These are phyloP conservation scores for Oryza glaberrima DNA, from an alignment of 176 grass and related monocot species.

Conservation along the genomic window DNA sequence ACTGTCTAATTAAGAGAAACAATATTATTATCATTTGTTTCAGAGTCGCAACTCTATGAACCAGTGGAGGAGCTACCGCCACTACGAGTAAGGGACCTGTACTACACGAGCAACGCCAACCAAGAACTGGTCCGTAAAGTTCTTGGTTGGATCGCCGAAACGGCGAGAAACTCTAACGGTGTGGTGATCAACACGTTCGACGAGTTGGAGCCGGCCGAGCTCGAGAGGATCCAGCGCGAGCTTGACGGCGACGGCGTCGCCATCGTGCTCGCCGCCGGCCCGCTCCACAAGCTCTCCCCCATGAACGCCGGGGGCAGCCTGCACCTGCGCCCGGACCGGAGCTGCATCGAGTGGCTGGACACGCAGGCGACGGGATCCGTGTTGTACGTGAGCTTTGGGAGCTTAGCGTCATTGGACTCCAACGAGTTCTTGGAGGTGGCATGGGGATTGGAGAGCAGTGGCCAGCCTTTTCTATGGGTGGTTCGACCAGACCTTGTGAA, in stretches of 20 bases:
- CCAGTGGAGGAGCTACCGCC: slow-evolving; percentile 45
- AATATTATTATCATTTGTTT: background rate
- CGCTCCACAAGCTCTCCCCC: slow-evolving; percentile 44
- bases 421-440: slow-evolving; percentile 30
- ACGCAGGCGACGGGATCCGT: background rate
- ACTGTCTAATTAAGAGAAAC: too few relatives aligned
- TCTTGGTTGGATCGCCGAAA: background rate
- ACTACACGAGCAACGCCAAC: background rate
- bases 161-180: background rate
- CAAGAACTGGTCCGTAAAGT: background rate
- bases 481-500: slow-evolving; percentile 1
- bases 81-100: slow-evolving; percentile 40
- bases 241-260: background rate
- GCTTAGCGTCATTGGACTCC: slow-evolving; percentile 10
- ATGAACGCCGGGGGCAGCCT: background rate
- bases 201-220: slow-evolving; percentile 9
- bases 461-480: slow-evolving; percentile 47
- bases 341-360: slow-evolving; percentile 49
- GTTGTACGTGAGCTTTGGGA: slow-evolving; percentile 54
- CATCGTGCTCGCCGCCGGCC: slow-evolving; percentile 14
- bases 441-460: slow-evolving; percentile 19
- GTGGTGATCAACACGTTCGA: slow-evolving; percentile 42
- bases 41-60: background rate
- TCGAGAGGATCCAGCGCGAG: slow-evolving; percentile 6
- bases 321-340: background rate